Percentiles rank a stretch among this genome's conserved stretches.
phyloP scores from a whole-genome alignment of 2,329 filamentous ascomycete species.

The Penicillium sp. region DNA sequence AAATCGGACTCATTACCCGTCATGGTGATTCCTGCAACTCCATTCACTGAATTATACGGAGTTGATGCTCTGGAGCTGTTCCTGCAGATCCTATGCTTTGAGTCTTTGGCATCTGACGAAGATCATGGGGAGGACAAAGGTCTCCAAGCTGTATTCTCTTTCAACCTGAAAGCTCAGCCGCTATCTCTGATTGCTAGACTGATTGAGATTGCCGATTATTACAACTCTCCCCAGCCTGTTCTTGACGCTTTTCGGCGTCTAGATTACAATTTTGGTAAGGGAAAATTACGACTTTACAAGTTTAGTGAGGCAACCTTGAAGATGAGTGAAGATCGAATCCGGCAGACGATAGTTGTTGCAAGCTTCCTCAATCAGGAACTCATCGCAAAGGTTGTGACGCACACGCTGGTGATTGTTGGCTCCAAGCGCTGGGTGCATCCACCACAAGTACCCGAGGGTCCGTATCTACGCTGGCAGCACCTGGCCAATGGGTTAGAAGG shows the following conservation, averaged over 20 bases:
- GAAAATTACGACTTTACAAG: constrained; percentile 25
- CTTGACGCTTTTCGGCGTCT: constrained; percentile 23
- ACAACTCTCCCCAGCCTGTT: constrained; percentile 36
- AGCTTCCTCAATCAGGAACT: constrained; percentile 31
- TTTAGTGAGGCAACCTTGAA: constrained; percentile 31
- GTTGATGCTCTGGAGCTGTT: constrained; percentile 38
- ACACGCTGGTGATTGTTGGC: constrained; percentile 39
- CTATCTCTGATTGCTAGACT: constrained; percentile 34
- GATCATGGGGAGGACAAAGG: neutral
- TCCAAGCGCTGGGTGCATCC: constrained; percentile 40
- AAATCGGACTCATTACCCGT: constrained; percentile 23
- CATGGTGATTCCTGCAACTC: constrained; percentile 29
- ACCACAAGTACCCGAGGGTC: constrained; percentile 23
- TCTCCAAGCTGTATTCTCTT: constrained; percentile 18
- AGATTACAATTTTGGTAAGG: constrained; percentile 35
- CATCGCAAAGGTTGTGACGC: constrained; percentile 34
- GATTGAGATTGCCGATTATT: constrained; percentile 36
- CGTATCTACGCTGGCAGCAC: constrained; percentile 38
- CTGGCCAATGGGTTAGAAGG: constrained; percentile 44
- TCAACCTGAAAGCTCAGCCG: constrained; percentile 30
- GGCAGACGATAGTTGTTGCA: constrained; percentile 43
- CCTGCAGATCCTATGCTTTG: constrained; percentile 32
- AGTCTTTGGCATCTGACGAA: constrained; percentile 26
- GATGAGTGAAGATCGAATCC: constrained; percentile 41
- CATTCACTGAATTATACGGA: constrained; percentile 29